These are phyloP conservation scores for Lentinula sp. DNA, from an alignment of 768 basidiomycete species.

Conservation along the genomic window DNA sequence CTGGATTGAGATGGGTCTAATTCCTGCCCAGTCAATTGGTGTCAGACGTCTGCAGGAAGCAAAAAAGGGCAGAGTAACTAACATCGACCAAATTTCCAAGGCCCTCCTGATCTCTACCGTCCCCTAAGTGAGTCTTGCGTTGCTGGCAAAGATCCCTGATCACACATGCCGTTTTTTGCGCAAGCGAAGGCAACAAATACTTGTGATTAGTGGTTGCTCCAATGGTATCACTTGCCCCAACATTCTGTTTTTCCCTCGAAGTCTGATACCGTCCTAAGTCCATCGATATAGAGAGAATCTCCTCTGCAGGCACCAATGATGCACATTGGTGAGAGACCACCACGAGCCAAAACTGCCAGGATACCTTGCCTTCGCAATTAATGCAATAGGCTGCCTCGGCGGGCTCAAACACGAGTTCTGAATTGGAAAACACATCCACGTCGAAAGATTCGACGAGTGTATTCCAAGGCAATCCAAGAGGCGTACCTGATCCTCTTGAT, in stretches of 20 bases:
- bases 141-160: not conserved
- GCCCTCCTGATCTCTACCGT: not conserved
- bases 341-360: conserved; percentile 3
- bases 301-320: not conserved
- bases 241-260: not conserved
- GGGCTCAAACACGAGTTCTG: not conserved
- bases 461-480: not conserved
- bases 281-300: not conserved
- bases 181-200: not conserved
- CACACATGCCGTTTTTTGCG: not conserved
- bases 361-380: conserved; percentile 5
- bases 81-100: conserved; percentile 5
- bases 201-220: not conserved
- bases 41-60: conserved; percentile 10
- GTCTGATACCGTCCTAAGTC: not conserved
- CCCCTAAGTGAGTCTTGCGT: not conserved
- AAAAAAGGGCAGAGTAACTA: not conserved
- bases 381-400: not conserved
- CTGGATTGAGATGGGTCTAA: conserved; percentile 29
- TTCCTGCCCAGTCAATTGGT: conserved; percentile 20
- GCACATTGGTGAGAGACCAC: not conserved
- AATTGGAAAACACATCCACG: not conserved
- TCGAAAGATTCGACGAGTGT: not conserved
- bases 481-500: not conserved
- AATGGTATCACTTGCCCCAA: not conserved